Conservation (phyloP, 257 asterid species). For the Sherardia arvensis region DNA sequence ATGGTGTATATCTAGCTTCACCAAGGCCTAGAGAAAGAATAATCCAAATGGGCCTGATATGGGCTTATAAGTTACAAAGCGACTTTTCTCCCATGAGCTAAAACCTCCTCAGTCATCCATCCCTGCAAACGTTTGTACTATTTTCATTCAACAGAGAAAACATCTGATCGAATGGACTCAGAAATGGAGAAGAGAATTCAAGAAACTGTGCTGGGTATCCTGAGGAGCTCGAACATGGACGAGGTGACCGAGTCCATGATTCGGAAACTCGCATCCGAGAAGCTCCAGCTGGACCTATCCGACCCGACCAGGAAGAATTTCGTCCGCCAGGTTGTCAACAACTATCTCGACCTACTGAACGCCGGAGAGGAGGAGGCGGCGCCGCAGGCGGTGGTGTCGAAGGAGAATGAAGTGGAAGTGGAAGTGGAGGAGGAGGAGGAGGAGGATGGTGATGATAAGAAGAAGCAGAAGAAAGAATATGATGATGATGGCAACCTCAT, state of each 20-base stretch:
- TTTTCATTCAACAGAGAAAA: no score
- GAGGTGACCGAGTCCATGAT: constrained; percentile 71
- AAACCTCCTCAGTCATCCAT: background rate
- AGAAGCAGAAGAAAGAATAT: constrained; percentile 42
- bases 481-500: constrained; percentile 89
- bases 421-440: constrained; percentile 23
- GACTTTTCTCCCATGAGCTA: background rate
- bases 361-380: constrained; percentile 18
- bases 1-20: no score
- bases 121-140: no score
- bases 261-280: constrained; percentile 72
- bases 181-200: constrained; percentile 43
- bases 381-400: background rate
- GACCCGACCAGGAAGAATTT: constrained; percentile 52
- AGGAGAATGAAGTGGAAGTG: constrained; percentile 15
- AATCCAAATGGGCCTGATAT: no score
- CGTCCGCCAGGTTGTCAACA: constrained; percentile 63
- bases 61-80: background rate
- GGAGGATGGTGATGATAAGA: constrained; percentile 18
- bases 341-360: constrained; percentile 39
- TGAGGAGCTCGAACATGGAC: constrained; percentile 60
- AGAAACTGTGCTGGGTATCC: constrained; percentile 59
- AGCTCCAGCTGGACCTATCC: constrained; percentile 62
- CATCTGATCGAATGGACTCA: constrained; percentile 34
- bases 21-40: no score